Evolutionary conservation across 225 moss, liverwort and hornwort species (phyloP).

Genomic region (Climacium dendroides): DNA sequence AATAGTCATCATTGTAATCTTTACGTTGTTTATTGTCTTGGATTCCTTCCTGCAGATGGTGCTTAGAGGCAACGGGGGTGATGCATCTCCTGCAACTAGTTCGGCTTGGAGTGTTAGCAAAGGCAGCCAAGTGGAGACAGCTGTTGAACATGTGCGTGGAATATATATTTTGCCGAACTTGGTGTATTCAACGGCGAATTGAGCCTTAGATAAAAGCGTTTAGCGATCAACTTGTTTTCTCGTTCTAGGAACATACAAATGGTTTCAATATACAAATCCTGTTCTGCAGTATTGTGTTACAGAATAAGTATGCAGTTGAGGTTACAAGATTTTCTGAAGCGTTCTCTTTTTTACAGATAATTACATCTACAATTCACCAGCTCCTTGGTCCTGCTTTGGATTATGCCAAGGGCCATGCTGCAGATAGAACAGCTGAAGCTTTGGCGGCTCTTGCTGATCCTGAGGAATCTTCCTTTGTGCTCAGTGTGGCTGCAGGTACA

Average conservation of each 20-base stretch:
- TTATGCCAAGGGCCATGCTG: conserved; percentile 42
- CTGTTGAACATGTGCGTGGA: conserved; percentile 51
- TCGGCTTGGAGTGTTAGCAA: conserved; percentile 11
- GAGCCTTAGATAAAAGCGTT: not conserved
- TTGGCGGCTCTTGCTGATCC: conserved; percentile 52
- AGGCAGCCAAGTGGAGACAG: conserved; percentile 43
- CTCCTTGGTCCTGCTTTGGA: conserved; percentile 50
- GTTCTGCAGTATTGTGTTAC: not conserved
- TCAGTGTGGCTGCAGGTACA: conserved; percentile 57
- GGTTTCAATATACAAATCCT: not conserved
- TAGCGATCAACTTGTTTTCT: not conserved
- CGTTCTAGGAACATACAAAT: not conserved
- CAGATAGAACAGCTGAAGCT: conserved; percentile 61
- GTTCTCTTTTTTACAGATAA: conserved; percentile 33
- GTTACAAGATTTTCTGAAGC: not conserved
- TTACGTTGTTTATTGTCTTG: not conserved
- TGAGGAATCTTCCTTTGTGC: conserved; percentile 46
- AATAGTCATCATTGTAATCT: not conserved
- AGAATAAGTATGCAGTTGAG: not conserved
- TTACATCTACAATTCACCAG: conserved; percentile 47
- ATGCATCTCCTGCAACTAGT: conserved; percentile 4
- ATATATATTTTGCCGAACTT: not conserved
- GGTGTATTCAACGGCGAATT: not conserved
- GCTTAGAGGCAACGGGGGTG: conserved; percentile 28
- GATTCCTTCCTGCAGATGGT: conserved; percentile 32